These are phyloP conservation scores for Aspergillus bombycis DNA, from an alignment of 2,329 filamentous ascomycete species.

Conservation along the genomic window DNA sequence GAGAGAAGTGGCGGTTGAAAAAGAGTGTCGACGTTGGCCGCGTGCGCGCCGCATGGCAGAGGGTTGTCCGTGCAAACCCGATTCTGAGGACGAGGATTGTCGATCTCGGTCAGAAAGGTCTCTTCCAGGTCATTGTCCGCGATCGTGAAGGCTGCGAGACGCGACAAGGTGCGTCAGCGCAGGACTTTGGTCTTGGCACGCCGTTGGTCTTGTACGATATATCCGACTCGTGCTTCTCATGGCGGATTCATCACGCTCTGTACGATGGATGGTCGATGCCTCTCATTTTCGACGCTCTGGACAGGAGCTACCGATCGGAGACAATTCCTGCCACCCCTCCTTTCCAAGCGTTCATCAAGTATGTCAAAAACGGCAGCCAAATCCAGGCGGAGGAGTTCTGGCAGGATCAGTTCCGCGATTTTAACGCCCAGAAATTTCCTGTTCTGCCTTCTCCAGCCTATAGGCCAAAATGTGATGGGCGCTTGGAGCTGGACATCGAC, in stretches of 20 bases:
- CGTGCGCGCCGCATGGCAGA: neutral
- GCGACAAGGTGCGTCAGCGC: neutral
- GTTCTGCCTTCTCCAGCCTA: no score
- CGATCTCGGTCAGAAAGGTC: neutral
- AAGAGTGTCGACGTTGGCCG: no score
- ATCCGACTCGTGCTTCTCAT: neutral
- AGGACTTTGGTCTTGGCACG: neutral
- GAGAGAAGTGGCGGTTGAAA: neutral
- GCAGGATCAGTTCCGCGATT: no score
- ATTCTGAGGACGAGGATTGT: neutral
- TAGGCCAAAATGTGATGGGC: no score
- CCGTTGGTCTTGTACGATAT: neutral
- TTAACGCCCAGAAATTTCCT: no score
- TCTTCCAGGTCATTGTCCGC: neutral
- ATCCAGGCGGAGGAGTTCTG: no score
- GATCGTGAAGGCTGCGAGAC: neutral
- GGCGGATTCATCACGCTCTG: neutral
- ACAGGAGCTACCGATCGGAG: no score
- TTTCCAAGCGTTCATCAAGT: no score
- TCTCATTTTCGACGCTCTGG: no score
- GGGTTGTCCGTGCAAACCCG: neutral
- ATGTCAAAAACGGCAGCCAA: no score
- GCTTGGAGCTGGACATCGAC: neutral
- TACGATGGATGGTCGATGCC: no score
- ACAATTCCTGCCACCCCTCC: no score